Base-by-base conservation (phyloP, 331 rosid species). In the Phaseolus coccineus region DNA sequence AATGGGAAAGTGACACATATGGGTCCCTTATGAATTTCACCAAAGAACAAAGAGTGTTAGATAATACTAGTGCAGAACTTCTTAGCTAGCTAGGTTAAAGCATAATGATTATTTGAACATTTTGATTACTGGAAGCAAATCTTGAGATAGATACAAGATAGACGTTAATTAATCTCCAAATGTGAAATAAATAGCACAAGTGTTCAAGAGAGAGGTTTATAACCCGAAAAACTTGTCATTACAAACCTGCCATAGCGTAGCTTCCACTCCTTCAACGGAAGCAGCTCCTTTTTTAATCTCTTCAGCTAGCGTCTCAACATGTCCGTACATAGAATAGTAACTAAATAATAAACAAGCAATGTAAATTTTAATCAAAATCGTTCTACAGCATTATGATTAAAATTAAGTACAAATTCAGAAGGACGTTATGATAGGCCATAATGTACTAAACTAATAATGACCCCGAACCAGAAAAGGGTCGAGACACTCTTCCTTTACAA, bases 221-320 rank as follows among this genome's bases (percentile, higher is more conserved):
- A 51, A 69, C 33, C 31, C 68, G n/a, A 58, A 4, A 65, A 30
- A 77, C 11, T 74, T 27, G 47, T 59, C 25, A 73, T 58, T 44
- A 82, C 82, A 30, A 65, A 94, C 98, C 98, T 95, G 99, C 93
- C 93, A 95, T 71, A 95, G 85, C 80, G 90, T 90, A 74, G 81
- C 94, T 67, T 95, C 97, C 39, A 93, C 97, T 70, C 97, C 99
- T 86, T 95, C 99, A 15, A 95, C 96, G 4, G 99, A 93, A 71
- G 90, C 93, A 39, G 91, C 97, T 37, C 99, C 99, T 84, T 91
- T 93, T 79, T 86, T 61, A n/a, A 95, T 90, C 88, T 91, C 94
- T 71, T 87, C 91, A 2, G 97, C 99, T 68, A 93, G 87, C 93
- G 84, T 95, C 84, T 81, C 93, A 33, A 93, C 97, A 75, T 95